A percentile compares a stretch with the other conserved stretches of the same genome.
phyloP scores from a whole-genome alignment of 176 grass and related monocot genomes.

The Eragrostis curvula region DNA sequence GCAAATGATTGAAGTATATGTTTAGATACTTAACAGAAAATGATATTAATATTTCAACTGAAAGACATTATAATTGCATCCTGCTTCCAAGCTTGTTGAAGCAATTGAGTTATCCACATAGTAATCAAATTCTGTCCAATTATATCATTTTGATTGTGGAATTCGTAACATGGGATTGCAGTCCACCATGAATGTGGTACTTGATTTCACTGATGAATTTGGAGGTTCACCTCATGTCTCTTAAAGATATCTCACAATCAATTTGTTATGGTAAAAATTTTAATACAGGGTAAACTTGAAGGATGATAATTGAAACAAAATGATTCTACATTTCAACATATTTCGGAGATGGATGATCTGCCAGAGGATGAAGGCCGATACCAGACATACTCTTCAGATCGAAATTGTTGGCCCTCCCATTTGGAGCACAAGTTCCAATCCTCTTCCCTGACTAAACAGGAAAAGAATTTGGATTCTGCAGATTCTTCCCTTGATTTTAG shows the following conservation, averaged over 20 bases:
- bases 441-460: constrained; percentile 46
- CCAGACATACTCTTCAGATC: constrained; percentile 53
- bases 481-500: constrained; percentile 41
- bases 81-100: neutral
- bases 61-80: constrained; percentile 1
- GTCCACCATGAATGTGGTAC: neutral
- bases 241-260: neutral
- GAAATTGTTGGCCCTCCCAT: constrained; percentile 56
- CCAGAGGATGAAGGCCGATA: constrained; percentile 58
- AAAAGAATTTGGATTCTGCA: constrained; percentile 33
- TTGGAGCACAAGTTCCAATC: constrained; percentile 62
- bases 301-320: constrained; percentile 51
- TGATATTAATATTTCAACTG: neutral
- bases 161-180: neutral
- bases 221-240: neutral
- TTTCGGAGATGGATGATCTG: constrained; percentile 76
- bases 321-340: constrained; percentile 53
- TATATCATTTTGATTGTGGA: neutral
- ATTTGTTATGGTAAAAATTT: neutral
- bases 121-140: neutral
- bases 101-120: neutral
- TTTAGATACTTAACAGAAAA: neutral
- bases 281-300: constrained; percentile 32
- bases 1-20: neutral
- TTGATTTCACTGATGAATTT: neutral